Conservation (phyloP, 2,329 filamentous ascomycete species). For the Polytolypa hystricis region DNA sequence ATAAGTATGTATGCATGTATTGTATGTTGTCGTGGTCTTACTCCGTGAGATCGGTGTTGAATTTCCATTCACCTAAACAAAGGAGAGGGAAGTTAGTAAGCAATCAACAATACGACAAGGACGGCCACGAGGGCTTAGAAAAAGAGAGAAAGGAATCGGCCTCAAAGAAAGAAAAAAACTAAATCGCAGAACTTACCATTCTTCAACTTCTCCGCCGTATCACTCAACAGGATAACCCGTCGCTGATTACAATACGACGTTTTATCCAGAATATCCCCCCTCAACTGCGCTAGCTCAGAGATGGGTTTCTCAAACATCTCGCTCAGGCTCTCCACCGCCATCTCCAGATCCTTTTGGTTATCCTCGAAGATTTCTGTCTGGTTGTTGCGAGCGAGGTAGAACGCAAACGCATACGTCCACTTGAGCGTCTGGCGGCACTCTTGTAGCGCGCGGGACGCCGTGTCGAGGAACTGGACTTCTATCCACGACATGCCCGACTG, state of each 20-base stretch:
- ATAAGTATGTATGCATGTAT: no score
- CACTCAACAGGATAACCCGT: slow-evolving; percentile 75
- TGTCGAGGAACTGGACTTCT: slow-evolving; percentile 92
- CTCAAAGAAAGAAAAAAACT: no score
- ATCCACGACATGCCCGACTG: slow-evolving; percentile 98
- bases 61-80: slow-evolving; percentile 33
- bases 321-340: slow-evolving; percentile 93
- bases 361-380: slow-evolving; percentile 95
- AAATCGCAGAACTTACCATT: slow-evolving; percentile 50
- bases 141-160: not conserved
- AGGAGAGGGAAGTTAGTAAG: slow-evolving; percentile 6
- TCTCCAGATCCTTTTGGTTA: slow-evolving; percentile 94
- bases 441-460: slow-evolving; percentile 85
- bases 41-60: slow-evolving; percentile 30
- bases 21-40: no score
- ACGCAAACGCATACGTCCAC: slow-evolving; percentile 98
- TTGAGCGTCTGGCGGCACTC: slow-evolving; percentile 97
- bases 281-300: slow-evolving; percentile 70
- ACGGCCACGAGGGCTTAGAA: not conserved
- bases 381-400: slow-evolving; percentile 93
- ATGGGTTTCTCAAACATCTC: slow-evolving; percentile 99
- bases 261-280: slow-evolving; percentile 98
- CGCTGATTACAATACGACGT: slow-evolving; percentile 93
- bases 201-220: slow-evolving; percentile 85
- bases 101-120: not conserved